Conservation (phyloP, 371 early-diverging fungal species). For the Mucor mucedo region DNA sequence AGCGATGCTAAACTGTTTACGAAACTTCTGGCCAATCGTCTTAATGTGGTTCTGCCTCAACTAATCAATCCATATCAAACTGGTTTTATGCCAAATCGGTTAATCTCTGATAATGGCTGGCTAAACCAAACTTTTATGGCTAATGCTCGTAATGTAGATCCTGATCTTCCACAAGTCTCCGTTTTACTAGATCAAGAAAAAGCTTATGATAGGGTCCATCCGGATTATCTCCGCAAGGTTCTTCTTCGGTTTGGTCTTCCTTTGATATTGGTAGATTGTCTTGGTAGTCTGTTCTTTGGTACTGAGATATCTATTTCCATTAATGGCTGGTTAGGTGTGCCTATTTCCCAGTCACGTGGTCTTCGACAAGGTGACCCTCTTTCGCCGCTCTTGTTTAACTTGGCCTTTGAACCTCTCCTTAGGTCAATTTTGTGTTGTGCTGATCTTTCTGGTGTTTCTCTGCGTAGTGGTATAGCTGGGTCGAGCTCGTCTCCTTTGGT, state of each 20-base stretch:
- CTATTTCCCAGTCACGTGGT: background rate
- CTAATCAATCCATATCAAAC: constrained; percentile 9
- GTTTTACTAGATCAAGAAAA: constrained; percentile 25
- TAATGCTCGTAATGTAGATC: background rate
- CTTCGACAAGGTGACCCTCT: constrained; percentile 26
- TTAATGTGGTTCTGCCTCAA: too few relatives aligned
- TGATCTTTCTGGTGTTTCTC: too few relatives aligned
- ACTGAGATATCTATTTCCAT: background rate
- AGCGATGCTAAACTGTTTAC: constrained; percentile 14
- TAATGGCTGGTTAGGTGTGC: background rate
- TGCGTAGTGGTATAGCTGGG: too few relatives aligned
- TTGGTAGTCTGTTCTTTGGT: background rate
- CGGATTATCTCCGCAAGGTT: constrained; percentile 4
- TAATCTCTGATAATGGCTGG: constrained; percentile 15
- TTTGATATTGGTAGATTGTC: background rate
- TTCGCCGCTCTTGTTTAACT: constrained; percentile 20
- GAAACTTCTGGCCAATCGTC: background rate
- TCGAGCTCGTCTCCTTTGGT: too few relatives aligned
- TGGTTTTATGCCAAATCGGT: constrained; percentile 8
- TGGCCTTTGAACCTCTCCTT: constrained; percentile 28
- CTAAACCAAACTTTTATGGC: too few relatives aligned
- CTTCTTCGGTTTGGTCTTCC: constrained; percentile 19
- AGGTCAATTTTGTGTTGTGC: too few relatives aligned
- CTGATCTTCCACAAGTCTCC: background rate
- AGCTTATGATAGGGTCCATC: constrained; percentile 26